Percentiles rank a stretch among this genome's conserved stretches.
phyloP scores from a whole-genome alignment of 345 rosid species.

The Laguncularia racemosa region DNA sequence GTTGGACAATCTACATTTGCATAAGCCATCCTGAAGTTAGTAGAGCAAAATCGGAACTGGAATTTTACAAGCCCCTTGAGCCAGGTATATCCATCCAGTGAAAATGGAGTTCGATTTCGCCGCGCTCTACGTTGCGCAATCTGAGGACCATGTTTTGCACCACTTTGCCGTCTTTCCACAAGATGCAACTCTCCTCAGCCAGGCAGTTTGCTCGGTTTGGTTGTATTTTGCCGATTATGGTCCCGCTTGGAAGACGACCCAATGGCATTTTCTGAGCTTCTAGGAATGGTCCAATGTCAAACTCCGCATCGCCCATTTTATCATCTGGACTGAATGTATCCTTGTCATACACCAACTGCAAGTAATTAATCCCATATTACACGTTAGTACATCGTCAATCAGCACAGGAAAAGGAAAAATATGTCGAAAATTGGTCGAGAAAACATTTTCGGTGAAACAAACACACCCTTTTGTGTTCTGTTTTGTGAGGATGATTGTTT shows the following conservation, averaged over 20 bases:
- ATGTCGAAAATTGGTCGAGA: too few relatives aligned
- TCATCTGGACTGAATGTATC: conserved; percentile 64
- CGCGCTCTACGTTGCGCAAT: conserved; percentile 34
- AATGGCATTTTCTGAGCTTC: conserved; percentile 39
- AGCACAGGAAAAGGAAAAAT: too few relatives aligned
- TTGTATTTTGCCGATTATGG: conserved; percentile 13
- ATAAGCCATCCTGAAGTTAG: too few relatives aligned
- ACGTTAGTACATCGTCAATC: too few relatives aligned
- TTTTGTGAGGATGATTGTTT: too few relatives aligned
- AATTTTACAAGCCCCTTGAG: too few relatives aligned
- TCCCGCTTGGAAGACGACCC: conserved; percentile 25
- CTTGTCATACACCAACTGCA: conserved; percentile 61
- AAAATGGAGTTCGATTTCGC: conserved; percentile 31
- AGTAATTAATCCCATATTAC: too few relatives aligned
- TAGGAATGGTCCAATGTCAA: conserved; percentile 37
- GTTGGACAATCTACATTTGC: too few relatives aligned
- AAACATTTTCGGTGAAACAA: too few relatives aligned
- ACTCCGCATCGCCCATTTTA: conserved; percentile 83
- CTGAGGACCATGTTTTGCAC: conserved; percentile 27
- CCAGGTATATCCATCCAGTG: conserved; percentile 26
- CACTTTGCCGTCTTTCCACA: conserved; percentile 13
- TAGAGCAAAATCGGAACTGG: too few relatives aligned
- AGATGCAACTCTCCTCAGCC: conserved; percentile 27
- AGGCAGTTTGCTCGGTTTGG: conserved; percentile 27
- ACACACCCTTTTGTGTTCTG: too few relatives aligned